These are phyloP conservation scores for Dryas drummondii DNA, from an alignment of 306 rosid species.

Conservation along the genomic window DNA sequence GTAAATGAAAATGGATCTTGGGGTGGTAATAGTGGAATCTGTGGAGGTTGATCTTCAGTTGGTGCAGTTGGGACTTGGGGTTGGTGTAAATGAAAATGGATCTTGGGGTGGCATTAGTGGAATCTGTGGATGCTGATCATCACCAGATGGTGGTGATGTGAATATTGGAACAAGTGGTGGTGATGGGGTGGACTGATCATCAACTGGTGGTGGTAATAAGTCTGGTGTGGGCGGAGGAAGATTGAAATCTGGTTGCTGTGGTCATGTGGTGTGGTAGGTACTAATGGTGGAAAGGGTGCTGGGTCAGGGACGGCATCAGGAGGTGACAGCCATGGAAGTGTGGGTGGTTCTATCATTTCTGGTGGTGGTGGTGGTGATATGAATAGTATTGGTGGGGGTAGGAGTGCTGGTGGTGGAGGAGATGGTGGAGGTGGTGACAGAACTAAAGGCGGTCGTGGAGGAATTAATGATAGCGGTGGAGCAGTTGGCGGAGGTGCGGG, in stretches of 20 bases:
- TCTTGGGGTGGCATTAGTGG: not conserved
- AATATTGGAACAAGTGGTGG: slow-evolving; percentile 55
- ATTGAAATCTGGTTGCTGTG: slow-evolving; percentile 24
- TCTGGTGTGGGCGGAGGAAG: slow-evolving; percentile 44
- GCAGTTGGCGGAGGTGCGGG: slow-evolving; percentile 4
- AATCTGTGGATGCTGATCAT: not conserved
- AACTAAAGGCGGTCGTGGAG: slow-evolving; percentile 25
- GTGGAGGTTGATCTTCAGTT: too few relatives aligned
- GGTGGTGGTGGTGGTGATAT: slow-evolving; percentile 44
- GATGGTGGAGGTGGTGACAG: slow-evolving; percentile 30
- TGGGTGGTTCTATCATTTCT: slow-evolving; percentile 32
- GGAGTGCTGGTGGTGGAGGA: slow-evolving; percentile 14
- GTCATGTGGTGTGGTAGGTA: not conserved
- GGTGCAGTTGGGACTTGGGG: slow-evolving; percentile 39
- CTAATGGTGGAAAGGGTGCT: slow-evolving; percentile 28
- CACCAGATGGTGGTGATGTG: slow-evolving; percentile 40
- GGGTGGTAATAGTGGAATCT: too few relatives aligned
- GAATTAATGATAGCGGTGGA: slow-evolving; percentile 1
- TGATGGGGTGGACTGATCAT: slow-evolving; percentile 29
- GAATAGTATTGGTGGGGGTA: slow-evolving; percentile 36
- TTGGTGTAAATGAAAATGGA: slow-evolving; percentile 37
- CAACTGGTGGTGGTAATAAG: slow-evolving; percentile 33
- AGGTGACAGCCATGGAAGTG: slow-evolving; percentile 47
- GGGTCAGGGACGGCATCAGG: slow-evolving; percentile 29
- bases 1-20: slow-evolving; percentile 35